Base-by-base conservation (phyloP, 1,284 basidiomycete genomes). In the Tremellales sp. region DNA sequence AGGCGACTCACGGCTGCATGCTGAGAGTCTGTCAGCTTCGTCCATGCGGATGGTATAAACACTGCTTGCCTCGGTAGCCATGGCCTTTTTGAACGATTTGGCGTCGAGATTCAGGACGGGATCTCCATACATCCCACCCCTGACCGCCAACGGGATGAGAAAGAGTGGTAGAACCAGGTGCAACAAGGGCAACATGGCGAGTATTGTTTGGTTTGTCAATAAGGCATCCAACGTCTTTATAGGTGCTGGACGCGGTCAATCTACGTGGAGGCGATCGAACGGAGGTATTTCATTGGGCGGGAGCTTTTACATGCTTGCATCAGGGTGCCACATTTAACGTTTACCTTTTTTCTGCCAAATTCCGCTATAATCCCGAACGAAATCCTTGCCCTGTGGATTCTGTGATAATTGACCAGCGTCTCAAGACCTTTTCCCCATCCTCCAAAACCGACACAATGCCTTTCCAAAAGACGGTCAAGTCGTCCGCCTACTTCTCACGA, bases 401-500 rank as follows among this genome's bases (percentile, higher is more conserved):
- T 22, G 28, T 31, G n/a, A 32, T 13, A 27, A 39, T 48, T 37
- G 47, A 48, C 50, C 45, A 52, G 46, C 8, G 22, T 35, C 37
- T 39, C 37, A 9, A 9, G 10, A 10, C 18, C 18, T 36, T 25
- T 24, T 9, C 22, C 45, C 43, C 26, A 12, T 27, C 48, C 28
- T 26, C 50, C 54, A 54, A 52, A 57, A 45, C 55, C 47, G 16
- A 19, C 26, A 69, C 61, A 58, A 75, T 74, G 77, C 76, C 76
- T 51, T 79, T 78, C 74, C 72, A 74, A 63, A 78, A 78, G 75
- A 54, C 66, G 54, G 70, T 75, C 65, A 79, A 79, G 77, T 77
- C 75, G 68, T 66, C 68, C 63, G 86, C 93, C 64, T 97, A 97
- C 86, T 95, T 90, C 79, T 94, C 89, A 57, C 85, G 93, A 60